Evolutionary conservation across 192 early-diverging fungal species (phyloP).

Genomic region (Podila horticola): DNA sequence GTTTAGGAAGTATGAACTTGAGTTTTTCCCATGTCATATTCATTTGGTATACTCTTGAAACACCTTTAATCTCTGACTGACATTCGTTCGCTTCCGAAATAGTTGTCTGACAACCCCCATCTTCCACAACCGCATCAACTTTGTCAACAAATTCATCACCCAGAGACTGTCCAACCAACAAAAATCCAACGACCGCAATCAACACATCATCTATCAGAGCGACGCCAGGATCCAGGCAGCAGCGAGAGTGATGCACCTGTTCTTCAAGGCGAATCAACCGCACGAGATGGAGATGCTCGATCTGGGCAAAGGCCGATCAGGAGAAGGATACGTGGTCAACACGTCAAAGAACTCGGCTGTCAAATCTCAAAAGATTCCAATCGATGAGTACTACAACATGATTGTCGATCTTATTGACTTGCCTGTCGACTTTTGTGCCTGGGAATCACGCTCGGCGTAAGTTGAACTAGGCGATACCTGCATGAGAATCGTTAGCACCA

Average conservation of each 20-base stretch:
- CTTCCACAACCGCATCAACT: slow-evolving; percentile 77
- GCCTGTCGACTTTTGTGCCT: slow-evolving; percentile 77
- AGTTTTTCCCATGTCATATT: neutral
- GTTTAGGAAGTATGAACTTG: slow-evolving; percentile 70
- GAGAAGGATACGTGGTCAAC: slow-evolving; percentile 26
- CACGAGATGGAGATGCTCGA: slow-evolving; percentile 33
- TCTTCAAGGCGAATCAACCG: slow-evolving; percentile 57
- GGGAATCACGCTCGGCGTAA: slow-evolving; percentile 71
- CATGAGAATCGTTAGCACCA: no score
- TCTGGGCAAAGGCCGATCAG: slow-evolving; percentile 15
- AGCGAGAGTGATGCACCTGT: slow-evolving; percentile 88
- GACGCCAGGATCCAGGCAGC: slow-evolving; percentile 90
- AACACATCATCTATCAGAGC: slow-evolving; percentile 71
- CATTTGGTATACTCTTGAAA: no score
- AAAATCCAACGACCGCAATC: slow-evolving; percentile 45
- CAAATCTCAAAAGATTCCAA: slow-evolving; percentile 67
- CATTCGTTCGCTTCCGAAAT: neutral
- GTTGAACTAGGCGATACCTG: neutral
- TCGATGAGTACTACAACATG: slow-evolving; percentile 89
- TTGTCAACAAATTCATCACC: slow-evolving; percentile 89
- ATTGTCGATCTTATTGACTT: slow-evolving; percentile 78
- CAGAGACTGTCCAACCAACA: slow-evolving; percentile 79
- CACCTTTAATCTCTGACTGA: no score
- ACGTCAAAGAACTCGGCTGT: slow-evolving; percentile 72
- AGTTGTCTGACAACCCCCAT: slow-evolving; percentile 62